phyloP scores from a whole-genome alignment of 2,329 filamentous ascomycete species.

The Gaeumannomyces sp. region DNA sequence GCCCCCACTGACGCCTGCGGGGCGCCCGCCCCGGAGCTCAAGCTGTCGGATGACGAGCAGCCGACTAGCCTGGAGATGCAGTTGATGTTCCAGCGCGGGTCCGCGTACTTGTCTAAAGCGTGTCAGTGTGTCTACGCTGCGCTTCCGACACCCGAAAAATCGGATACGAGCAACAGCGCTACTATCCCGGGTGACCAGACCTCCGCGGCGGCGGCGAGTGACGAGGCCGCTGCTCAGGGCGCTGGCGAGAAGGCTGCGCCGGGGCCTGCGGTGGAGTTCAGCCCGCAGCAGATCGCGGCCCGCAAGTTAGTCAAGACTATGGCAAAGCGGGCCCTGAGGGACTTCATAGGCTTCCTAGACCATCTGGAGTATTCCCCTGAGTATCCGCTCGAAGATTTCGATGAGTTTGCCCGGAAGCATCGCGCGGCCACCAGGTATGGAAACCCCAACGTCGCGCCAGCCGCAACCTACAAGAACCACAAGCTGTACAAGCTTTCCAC shows the following conservation, averaged over 20 bases:
- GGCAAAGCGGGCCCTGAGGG: constrained; percentile 69
- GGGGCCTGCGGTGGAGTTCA: constrained; percentile 36
- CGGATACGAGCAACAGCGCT: constrained; percentile 15
- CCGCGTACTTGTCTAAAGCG: constrained; percentile 65
- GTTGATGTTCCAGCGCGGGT: constrained; percentile 68
- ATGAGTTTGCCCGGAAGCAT: constrained; percentile 46
- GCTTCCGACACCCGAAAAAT: constrained; percentile 13
- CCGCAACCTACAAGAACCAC: constrained; percentile 1
- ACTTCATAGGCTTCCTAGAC: constrained; percentile 66
- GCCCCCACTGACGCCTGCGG: constrained; percentile 29
- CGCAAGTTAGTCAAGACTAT: constrained; percentile 66
- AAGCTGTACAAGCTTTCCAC: constrained; percentile 44
- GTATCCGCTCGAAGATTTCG: constrained; percentile 52
- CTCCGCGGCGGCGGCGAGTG: background rate
- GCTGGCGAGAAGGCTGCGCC: constrained; percentile 17
- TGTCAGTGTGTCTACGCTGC: constrained; percentile 57
- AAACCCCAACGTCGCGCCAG: background rate
- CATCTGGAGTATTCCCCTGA: constrained; percentile 75
- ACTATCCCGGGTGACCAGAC: constrained; percentile 11
- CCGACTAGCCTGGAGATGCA: constrained; percentile 71
- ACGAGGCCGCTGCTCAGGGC: background rate
- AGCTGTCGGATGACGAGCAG: constrained; percentile 46
- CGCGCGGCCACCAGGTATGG: background rate
- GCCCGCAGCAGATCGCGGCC: constrained; percentile 45
- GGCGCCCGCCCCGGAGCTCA: constrained; percentile 15